These are phyloP conservation scores for Xerocomus amazonicus DNA, from an alignment of 1,284 basidiomycete species.

Conservation along the genomic window DNA sequence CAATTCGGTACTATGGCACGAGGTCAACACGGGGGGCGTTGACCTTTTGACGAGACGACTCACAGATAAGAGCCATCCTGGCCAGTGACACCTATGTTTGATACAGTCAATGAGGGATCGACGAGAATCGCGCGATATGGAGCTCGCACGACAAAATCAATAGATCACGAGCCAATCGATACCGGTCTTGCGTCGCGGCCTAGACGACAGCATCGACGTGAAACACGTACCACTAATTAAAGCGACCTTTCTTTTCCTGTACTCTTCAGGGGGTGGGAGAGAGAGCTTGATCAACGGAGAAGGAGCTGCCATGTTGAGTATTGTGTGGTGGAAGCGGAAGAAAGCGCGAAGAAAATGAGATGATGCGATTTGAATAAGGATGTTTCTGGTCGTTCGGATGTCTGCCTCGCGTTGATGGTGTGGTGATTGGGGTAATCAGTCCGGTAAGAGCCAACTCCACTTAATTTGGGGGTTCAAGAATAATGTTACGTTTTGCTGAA, in stretches of 20 bases:
- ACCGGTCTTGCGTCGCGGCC: background rate
- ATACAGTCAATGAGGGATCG: conserved; percentile 9
- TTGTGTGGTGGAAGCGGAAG: background rate
- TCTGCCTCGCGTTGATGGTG: conserved; percentile 8
- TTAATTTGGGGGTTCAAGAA: background rate
- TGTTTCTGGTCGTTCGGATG: background rate
- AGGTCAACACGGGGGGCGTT: conserved; percentile 12
- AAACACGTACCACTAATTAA: conserved; percentile 71
- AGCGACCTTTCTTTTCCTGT: conserved; percentile 83
- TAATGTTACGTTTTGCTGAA: background rate
- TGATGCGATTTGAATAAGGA: background rate
- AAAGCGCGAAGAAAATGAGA: background rate
- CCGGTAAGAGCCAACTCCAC: background rate
- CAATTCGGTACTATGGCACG: conserved; percentile 64
- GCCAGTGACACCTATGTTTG: conserved; percentile 75
- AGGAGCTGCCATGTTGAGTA: conserved; percentile 22
- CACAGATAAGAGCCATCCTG: conserved; percentile 90
- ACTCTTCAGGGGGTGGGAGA: conserved; percentile 74
- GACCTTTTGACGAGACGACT: conserved; percentile 25
- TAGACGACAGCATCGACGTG: conserved; percentile 5
- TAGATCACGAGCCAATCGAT: conserved; percentile 4
- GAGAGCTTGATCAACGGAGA: conserved; percentile 48
- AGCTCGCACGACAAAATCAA: background rate
- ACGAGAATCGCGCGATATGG: background rate
- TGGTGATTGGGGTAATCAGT: background rate